Evolutionary conservation across 176 grass and related monocot species (phyloP).

Genomic region (Ensete glaucum): DNA sequence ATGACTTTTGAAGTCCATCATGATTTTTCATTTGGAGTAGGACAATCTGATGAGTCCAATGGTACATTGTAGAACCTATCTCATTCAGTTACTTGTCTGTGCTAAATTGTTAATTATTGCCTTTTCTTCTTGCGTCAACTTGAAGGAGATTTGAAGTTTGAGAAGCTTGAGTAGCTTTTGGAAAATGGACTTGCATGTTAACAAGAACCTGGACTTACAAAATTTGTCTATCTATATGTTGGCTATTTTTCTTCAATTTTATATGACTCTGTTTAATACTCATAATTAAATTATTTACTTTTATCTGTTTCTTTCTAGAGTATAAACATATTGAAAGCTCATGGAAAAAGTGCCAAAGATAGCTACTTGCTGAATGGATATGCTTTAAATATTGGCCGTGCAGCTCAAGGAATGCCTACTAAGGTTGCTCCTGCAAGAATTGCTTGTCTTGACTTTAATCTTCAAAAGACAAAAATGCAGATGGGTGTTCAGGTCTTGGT

Average conservation of each 20-base stretch:
- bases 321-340: constrained; percentile 87
- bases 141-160: not conserved
- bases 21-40: not conserved
- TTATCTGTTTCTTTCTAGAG: constrained; percentile 33
- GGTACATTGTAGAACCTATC: not conserved
- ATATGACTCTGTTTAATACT: not conserved
- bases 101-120: not conserved
- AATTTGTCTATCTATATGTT: not conserved
- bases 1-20: not conserved
- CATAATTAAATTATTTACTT: not conserved
- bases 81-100: not conserved
- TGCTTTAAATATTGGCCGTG: constrained; percentile 70
- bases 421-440: constrained; percentile 66
- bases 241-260: not conserved
- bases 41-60: not conserved
- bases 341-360: constrained; percentile 70
- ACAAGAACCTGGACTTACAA: too few species aligned
- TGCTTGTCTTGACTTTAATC: constrained; percentile 90
- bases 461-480: constrained; percentile 96
- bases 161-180: not conserved
- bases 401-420: constrained; percentile 90
- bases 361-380: constrained; percentile 88
- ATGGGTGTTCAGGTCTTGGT: constrained; percentile 87
- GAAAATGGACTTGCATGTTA: not conserved
- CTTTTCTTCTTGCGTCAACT: not conserved